Evolutionary conservation across 1,284 basidiomycete genomes (phyloP), one percentile per base, ranked within the genome.

Genomic region (Albatrellus sp.): DNA sequence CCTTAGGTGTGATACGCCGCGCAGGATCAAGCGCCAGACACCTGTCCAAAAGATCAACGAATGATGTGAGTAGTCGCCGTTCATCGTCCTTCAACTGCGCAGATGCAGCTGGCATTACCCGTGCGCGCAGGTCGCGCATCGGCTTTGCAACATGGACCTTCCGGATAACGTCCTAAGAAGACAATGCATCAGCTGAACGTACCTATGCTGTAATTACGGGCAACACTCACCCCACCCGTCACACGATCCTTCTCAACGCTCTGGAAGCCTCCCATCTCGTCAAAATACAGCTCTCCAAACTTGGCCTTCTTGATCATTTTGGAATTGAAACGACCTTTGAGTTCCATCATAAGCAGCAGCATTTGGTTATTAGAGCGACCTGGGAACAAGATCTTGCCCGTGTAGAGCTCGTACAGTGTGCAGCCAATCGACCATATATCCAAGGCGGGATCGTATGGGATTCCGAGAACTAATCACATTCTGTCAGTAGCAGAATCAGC

Each of bases 401-500:
- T 98, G 64, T 92, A 98, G 5, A 98, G 72, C 62, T 99, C 96
- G 64, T 93, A 99, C 6, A 99, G 70, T 4, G 96, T 98, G 63
- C 96, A 99, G 1, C 91, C 96, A 43, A 96, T 81, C 1, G 93
- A 96, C 96, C 96, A 98, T 37, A 96, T 78, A 59, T 98, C 96
- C 33, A 99, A 75, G 0, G 92, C 75, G 10, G 87, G 82, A 63
- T 98, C 96, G 57, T 97, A 98, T 0, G 92, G 89, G 35, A 90
- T 77, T 13, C 96, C 96, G 43, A 99, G 77, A 56, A 98, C 92
- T 96, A 54, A 28, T 44, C 38, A 16, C 36, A 20, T 20, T 32
- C 45, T 10, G 42, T 46, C 19, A 42, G 32, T 38, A 10, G 20
- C 37, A 31, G 24, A 16, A 44, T 38, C 34, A 20, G 31, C 36